phyloP scores from a whole-genome alignment of 768 basidiomycete species.

The Rhodotorula kratochvilovae region DNA sequence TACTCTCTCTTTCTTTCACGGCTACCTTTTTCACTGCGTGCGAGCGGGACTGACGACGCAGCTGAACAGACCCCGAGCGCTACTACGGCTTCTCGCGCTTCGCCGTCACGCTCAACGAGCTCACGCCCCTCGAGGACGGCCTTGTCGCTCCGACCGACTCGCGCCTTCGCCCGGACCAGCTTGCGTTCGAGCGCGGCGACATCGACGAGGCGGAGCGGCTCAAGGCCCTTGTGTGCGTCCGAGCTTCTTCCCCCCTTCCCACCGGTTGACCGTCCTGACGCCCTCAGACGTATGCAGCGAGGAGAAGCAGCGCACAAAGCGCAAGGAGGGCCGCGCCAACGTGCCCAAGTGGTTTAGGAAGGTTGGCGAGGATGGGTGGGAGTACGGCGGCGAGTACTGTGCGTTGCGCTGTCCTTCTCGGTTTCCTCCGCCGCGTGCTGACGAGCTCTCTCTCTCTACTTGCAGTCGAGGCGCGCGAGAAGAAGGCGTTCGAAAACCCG shows the following conservation, averaged over 20 bases:
- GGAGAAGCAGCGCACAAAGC: constrained; percentile 58
- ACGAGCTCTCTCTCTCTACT: not conserved
- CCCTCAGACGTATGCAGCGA: constrained; percentile 50
- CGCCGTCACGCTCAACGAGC: constrained; percentile 80
- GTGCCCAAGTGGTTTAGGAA: constrained; percentile 25
- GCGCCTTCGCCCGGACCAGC: constrained; percentile 82
- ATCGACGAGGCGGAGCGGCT: constrained; percentile 75
- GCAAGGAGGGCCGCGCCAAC: constrained; percentile 11
- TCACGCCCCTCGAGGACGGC: constrained; percentile 43
- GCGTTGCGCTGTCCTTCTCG: not conserved
- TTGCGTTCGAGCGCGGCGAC: constrained; percentile 85
- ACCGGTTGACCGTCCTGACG: too few species aligned
- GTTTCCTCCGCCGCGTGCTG: not conserved
- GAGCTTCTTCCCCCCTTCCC: too few species aligned
- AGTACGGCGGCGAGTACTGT: constrained; percentile 32
- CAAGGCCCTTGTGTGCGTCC: constrained; percentile 58
- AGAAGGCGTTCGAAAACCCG: constrained; percentile 28
- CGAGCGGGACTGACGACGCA: not conserved
- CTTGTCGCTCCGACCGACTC: constrained; percentile 81
- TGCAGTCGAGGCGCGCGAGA: constrained; percentile 30
- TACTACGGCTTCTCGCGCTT: constrained; percentile 94
- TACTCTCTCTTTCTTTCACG: not conserved
- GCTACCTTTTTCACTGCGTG: not conserved
- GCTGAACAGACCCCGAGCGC: constrained; percentile 52
- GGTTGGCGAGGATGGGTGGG: constrained; percentile 20